Percentiles rank a stretch among this genome's conserved stretches.
Evolutionary conservation across 2,329 filamentous ascomycete species (phyloP).

Genomic region (Penicillium sp.): DNA sequence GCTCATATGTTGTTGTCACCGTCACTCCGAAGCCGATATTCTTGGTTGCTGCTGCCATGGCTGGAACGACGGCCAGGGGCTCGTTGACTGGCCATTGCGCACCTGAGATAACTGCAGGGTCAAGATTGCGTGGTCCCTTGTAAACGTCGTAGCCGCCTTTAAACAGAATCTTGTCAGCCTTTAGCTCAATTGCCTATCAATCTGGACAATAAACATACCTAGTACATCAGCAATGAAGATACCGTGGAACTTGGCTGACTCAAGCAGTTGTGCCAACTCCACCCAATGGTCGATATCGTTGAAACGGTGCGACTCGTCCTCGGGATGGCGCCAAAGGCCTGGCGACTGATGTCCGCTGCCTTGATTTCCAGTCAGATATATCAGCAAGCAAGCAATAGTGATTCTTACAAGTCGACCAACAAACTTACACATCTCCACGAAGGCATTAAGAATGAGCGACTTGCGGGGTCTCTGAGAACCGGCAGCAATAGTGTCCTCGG

Average conservation of each 20-base stretch:
- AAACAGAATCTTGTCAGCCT: slow-evolving; percentile 2
- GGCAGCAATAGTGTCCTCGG: slow-evolving; percentile 6
- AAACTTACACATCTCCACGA: slow-evolving; percentile 50
- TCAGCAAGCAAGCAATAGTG: too few relatives aligned
- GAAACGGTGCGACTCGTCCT: slow-evolving; percentile 64
- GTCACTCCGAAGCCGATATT: slow-evolving; percentile 71
- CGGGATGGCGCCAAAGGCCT: slow-evolving; percentile 64
- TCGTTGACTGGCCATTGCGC: slow-evolving; percentile 74
- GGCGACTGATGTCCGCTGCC: slow-evolving; percentile 57
- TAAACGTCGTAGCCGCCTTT: slow-evolving; percentile 69
- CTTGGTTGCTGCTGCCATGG: slow-evolving; percentile 68
- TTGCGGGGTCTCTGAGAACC: slow-evolving; percentile 40
- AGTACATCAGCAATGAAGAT: slow-evolving; percentile 70
- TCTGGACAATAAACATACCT: slow-evolving; percentile 33
- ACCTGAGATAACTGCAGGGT: slow-evolving; percentile 61
- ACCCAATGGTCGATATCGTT: slow-evolving; percentile 63
- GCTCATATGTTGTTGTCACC: slow-evolving; percentile 67
- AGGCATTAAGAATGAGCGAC: slow-evolving; percentile 54
- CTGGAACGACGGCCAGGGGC: slow-evolving; percentile 62
- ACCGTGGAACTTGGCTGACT: slow-evolving; percentile 64
- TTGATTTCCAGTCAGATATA: slow-evolving; percentile 16
- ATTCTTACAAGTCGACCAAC: background rate
- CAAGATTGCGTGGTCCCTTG: slow-evolving; percentile 60
- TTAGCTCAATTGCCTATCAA: slow-evolving; percentile 7
- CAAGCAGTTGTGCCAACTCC: slow-evolving; percentile 60